phyloP scores from a whole-genome alignment of 2,329 filamentous ascomycete species.

The Cercospora sp. region DNA sequence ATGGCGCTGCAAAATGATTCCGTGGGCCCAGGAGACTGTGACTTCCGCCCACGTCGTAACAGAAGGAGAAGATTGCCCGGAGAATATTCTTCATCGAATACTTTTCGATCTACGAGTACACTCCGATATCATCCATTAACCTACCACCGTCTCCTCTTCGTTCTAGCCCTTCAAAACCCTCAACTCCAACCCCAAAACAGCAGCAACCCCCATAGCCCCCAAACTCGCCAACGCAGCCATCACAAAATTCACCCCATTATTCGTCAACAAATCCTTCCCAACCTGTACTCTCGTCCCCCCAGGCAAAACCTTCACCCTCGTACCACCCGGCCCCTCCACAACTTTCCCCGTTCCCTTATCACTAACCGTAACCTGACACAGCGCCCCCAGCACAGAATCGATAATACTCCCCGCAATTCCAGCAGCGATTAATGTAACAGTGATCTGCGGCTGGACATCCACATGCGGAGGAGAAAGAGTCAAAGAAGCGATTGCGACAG shows the following conservation, averaged over 20 bases:
- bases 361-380: constrained; percentile 81
- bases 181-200: constrained; percentile 20
- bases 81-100: neutral
- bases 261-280: constrained; percentile 76
- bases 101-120: too few species aligned
- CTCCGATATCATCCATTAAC: too few species aligned
- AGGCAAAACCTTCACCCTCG: constrained; percentile 49
- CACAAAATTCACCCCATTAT: constrained; percentile 91
- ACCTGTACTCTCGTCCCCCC: constrained; percentile 54
- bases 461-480: constrained; percentile 23
- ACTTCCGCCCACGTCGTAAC: neutral
- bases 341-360: constrained; percentile 83
- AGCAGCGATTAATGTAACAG: constrained; percentile 60
- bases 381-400: constrained; percentile 82
- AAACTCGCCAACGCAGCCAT: constrained; percentile 85
- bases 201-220: constrained; percentile 66
- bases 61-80: too few species aligned
- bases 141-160: neutral
- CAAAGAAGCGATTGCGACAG: constrained; percentile 58
- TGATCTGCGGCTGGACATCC: constrained; percentile 19
- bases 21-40: neutral
- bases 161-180: neutral
- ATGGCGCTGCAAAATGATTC: neutral
- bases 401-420: constrained; percentile 78
- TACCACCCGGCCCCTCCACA: constrained; percentile 69